Evolutionary conservation across 768 basidiomycete genomes (phyloP), one percentile per base, ranked within the genome.

Genomic region (Tephrocybe sp.): DNA sequence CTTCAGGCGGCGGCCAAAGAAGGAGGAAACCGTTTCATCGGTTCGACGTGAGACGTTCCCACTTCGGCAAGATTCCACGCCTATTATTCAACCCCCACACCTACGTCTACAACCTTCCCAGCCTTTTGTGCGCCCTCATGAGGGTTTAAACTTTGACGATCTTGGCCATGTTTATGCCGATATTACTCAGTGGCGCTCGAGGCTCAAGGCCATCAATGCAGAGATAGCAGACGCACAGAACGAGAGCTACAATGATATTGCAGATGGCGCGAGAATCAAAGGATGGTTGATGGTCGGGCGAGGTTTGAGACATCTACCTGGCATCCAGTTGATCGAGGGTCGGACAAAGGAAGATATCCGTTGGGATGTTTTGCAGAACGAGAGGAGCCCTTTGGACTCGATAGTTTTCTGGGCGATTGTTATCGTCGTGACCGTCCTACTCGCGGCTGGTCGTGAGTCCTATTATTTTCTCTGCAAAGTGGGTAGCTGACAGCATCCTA

Each of bases 221-320:
- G 84, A 88, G 60, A 90, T 91, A 53, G 70, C 73, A n/a, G 79
- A 84, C 13, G 75, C 76, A 15, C 90, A 91, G 65, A 69, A 72
- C 47, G 75, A 78, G 40, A 74, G 78, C 44, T 91, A 87, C 60
- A 79, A 80, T 47, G 78, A 86, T 57, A 88, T 91, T 49, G 85
- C 86, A 8, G 78, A 80, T 46, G 89, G 89, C 7, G 71, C 74
- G 24, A 69, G 76, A 39, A 77, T 87, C 51, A 85, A 84, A 57
- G 90, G 90, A 0, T 91, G 88, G 87, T 61, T 93, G 45, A 66
- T 93, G 61, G 76, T 88, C 33, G 90, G 90, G 8, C 73, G 79
- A 22, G 88, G 86, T 1, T 63, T 91, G 50, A 66, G 80, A 47
- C 77, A 74, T 56, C 62, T 91, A 22, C 81, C 80, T 24, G 81